Base-by-base conservation (phyloP, 2,329 filamentous ascomycete genomes). In the Pestalotiopsis sp. region DNA sequence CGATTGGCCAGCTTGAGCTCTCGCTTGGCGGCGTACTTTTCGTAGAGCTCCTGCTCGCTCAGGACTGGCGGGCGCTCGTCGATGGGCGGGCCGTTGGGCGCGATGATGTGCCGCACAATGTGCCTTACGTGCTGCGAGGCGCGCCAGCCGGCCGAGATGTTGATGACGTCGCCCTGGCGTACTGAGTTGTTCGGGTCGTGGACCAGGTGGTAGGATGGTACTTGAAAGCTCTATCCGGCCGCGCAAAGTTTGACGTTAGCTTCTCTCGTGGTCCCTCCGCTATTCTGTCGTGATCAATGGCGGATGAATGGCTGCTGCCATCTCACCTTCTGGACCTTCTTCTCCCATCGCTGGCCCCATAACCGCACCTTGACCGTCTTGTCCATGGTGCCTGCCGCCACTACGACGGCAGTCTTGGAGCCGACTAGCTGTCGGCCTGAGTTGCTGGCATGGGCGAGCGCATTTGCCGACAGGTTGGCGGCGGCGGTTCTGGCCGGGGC, bases 331-430 rank as follows among this genome's bases (percentile, higher is more conserved):
- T 90, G 86, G 67, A 95, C 87, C 71, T 87, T 85, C 69, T 86
- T 86, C 78, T 95, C 92, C 91, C 91, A 95, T 77, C 88, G 87
- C 77, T 90, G 88, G 14, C 86, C 87, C 65, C 91, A 90, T 14
- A 95, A 86, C 72, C 90, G 88, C 71, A 95, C 93, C 81, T 93
- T 94, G 68, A 94, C 92, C 2, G 92, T 94, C 81, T 91, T 93
- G 69, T 89, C 82, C 91, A 94, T 94, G 69, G 91, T 86, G 23
- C 93, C 93, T 6, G 92, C 90, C 57, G 92, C 93, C 64, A 95
- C 88, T 27, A 95, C 93, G 56, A 95, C 68, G 41, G 66, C 68
- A 88, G 71, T 92, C 92, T 70, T 86, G 85, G 68, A 89, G 77
- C 75, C 88, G 84, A 69, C 85, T 41, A 68, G 59, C 45, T 84